These are phyloP conservation scores for Botrytis byssoidea DNA, from an alignment of 2,329 filamentous ascomycete genomes.

Conservation along the genomic window DNA sequence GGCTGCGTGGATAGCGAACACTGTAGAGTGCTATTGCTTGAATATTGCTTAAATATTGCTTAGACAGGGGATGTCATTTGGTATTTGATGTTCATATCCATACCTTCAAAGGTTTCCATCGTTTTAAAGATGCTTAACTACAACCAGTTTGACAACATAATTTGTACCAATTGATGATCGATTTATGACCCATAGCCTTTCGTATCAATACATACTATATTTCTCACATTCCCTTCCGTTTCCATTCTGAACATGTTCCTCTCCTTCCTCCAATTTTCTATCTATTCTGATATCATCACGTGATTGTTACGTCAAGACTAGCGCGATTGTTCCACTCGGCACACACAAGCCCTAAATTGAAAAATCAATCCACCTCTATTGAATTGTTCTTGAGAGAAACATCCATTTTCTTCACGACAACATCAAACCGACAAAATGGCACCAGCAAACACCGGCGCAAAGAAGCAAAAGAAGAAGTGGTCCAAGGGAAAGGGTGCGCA, in stretches of 20 bases:
- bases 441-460: constrained; percentile 62
- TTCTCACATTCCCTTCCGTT: background rate
- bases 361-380: constrained; percentile 21
- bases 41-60: background rate
- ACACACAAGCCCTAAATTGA: constrained; percentile 23
- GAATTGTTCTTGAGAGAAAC: constrained; percentile 12
- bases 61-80: background rate
- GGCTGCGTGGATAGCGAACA: background rate
- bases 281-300: background rate
- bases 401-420: constrained; percentile 22
- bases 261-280: background rate
- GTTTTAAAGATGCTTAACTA: background rate
- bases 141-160: background rate
- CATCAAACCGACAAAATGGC: constrained; percentile 36
- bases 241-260: background rate
- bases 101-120: background rate
- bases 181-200: background rate
- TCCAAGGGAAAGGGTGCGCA: constrained; percentile 56
- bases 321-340: constrained; percentile 18
- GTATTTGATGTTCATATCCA: background rate
- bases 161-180: background rate
- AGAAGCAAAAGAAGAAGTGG: constrained; percentile 79
- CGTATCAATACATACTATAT: background rate
- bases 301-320: background rate
- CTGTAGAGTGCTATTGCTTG: background rate